Percentiles rank a stretch among this genome's conserved stretches.
Evolutionary conservation across 495 filamentous ascomycete species (phyloP).

Genomic region (Hypoxylon lienhwacheense): DNA sequence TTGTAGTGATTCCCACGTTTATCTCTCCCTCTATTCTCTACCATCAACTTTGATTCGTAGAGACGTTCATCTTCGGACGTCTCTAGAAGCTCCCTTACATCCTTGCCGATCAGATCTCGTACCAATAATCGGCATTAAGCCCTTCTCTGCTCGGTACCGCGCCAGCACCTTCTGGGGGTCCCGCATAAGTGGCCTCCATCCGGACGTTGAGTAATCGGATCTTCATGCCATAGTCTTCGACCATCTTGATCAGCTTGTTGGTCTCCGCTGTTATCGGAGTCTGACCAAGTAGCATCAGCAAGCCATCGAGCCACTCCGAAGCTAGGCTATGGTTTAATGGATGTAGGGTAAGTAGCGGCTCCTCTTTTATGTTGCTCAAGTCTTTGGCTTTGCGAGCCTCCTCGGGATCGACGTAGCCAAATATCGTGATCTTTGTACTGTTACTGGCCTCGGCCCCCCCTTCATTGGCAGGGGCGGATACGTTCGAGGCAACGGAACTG

Average conservation of each 20-base stretch:
- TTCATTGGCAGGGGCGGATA: constrained; percentile 65
- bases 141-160: constrained; percentile 62
- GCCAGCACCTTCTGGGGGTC: constrained; percentile 52
- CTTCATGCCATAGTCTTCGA: constrained; percentile 88
- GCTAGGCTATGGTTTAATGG: constrained; percentile 80
- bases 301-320: constrained; percentile 94
- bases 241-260: constrained; percentile 78
- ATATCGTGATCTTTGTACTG: constrained; percentile 88
- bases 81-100: neutral
- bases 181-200: constrained; percentile 71
- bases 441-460: constrained; percentile 49
- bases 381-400: constrained; percentile 39
- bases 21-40: neutral
- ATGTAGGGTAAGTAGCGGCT: constrained; percentile 75
- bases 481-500: constrained; percentile 91
- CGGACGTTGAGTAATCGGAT: constrained; percentile 91
- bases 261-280: constrained; percentile 97
- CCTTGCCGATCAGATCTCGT: constrained; percentile 53
- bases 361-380: constrained; percentile 47
- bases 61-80: too few species aligned
- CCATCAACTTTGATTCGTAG: too few species aligned
- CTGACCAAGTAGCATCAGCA: constrained; percentile 94
- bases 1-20: constrained; percentile 9
- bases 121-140: constrained; percentile 70
- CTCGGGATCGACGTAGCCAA: constrained; percentile 61